Evolutionary conservation across 1,284 basidiomycete species (phyloP).

Genomic region (Meripilus lineatus): DNA sequence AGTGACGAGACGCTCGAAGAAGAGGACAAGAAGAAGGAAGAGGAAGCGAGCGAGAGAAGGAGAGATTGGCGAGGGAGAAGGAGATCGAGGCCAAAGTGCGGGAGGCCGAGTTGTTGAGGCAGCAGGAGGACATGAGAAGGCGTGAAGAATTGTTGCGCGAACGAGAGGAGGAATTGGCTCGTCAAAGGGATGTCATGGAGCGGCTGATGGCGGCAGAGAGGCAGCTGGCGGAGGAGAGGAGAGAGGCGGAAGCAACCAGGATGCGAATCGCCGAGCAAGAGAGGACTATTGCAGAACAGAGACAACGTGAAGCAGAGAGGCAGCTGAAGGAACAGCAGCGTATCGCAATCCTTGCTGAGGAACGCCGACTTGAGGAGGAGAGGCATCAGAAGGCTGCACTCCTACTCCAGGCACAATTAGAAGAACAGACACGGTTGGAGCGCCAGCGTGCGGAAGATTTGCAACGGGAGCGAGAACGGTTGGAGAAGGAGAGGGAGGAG

Average conservation of each 20-base stretch:
- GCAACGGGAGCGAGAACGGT: background rate
- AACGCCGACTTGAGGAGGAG: too few species aligned
- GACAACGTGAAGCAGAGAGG: conserved; percentile 3
- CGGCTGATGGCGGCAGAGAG: conserved; percentile 12
- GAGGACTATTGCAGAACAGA: too few species aligned
- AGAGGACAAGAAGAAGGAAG: conserved; percentile 13
- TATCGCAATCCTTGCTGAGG: too few species aligned
- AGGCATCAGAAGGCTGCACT: conserved; percentile 1
- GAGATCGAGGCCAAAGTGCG: conserved; percentile 17
- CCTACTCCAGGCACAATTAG: too few species aligned
- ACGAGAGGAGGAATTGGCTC: conserved; percentile 5
- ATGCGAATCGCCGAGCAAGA: background rate
- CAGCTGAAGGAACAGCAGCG: conserved; percentile 1
- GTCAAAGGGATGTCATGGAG: conserved; percentile 18
- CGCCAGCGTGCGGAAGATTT: too few species aligned
- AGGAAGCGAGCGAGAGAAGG: conserved; percentile 11
- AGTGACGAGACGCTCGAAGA: conserved; percentile 11
- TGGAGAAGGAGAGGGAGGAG: conserved; percentile 11
- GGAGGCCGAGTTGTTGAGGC: conserved; percentile 3
- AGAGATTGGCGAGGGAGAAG: conserved; percentile 10
- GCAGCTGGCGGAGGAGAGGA: conserved; percentile 8
- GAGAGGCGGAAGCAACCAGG: conserved; percentile 5
- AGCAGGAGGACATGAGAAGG: background rate
- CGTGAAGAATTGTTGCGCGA: conserved; percentile 13
- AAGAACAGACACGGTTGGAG: too few species aligned